phyloP scores from a whole-genome alignment of 2,329 filamentous ascomycete genomes.

The Fusarium anguioides region DNA sequence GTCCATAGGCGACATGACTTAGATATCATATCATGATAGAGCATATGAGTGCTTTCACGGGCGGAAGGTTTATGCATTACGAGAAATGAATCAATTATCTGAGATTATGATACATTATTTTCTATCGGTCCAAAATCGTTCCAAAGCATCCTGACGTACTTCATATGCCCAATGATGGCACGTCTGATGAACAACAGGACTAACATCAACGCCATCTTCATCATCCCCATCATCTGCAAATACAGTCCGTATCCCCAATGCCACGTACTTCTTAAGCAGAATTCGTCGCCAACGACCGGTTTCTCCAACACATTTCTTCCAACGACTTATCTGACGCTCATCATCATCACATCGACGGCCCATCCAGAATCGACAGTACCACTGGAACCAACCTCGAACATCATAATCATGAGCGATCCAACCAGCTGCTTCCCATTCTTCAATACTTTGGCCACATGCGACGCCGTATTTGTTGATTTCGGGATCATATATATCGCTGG shows the following conservation, averaged over 20 bases:
- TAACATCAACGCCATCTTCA: conserved; percentile 2
- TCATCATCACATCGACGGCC: conserved; percentile 16
- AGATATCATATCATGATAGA: background rate
- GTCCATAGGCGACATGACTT: background rate
- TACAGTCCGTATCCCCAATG: conserved; percentile 16
- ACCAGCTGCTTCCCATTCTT: conserved; percentile 27
- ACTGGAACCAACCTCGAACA: conserved; percentile 19
- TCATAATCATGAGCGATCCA: conserved; percentile 25
- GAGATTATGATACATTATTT: background rate
- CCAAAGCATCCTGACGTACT: conserved; percentile 8
- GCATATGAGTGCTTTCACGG: background rate
- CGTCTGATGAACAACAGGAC: conserved; percentile 23
- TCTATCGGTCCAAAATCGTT: conserved; percentile 8
- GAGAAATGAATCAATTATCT: no score
- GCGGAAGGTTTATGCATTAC: no score
- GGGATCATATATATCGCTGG: background rate
- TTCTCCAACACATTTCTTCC: conserved; percentile 24
- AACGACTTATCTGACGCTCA: conserved; percentile 23
- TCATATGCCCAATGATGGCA: conserved; percentile 28
- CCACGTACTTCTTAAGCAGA: conserved; percentile 12
- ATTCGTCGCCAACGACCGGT: conserved; percentile 21
- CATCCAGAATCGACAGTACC: conserved; percentile 26
- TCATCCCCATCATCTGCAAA: conserved; percentile 13
- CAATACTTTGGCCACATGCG: conserved; percentile 17
- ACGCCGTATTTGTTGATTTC: conserved; percentile 27